Base-by-base conservation (phyloP, 805 yeast genomes). In the Cyberlindnera euphorbiiphila region DNA sequence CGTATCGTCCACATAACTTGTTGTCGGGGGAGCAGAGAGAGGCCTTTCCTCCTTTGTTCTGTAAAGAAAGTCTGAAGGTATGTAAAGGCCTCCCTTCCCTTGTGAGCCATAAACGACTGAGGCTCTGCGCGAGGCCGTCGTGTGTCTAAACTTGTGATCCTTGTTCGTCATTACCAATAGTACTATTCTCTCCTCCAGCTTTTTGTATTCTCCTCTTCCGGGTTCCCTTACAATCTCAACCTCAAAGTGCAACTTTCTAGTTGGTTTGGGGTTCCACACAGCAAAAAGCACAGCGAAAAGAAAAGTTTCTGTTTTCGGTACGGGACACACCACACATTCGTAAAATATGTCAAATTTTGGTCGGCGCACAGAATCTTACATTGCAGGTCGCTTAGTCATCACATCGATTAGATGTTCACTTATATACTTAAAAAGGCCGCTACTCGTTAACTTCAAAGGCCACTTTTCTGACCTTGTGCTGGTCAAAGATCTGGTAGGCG, bases 381-480 rank as follows among this genome's bases (percentile, higher is more conserved):
- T n/a, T n/a, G n/a, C n/a, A n/a, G n/a, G n/a, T n/a, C n/a, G n/a
- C n/a, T n/a, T n/a, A n/a, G n/a, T n/a, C n/a, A n/a, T n/a, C n/a
- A n/a, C n/a, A n/a, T n/a, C n/a, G n/a, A n/a, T n/a, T n/a, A n/a
- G n/a, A n/a, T n/a, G n/a, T n/a, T n/a, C n/a, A n/a, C n/a, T n/a
- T n/a, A n/a, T n/a, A n/a, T n/a, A n/a, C n/a, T n/a, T n/a, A n/a
- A n/a, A n/a, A n/a, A n/a, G n/a, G n/a, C n/a, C 25, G 25, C 25
- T 18, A 8, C 21, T 31, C 20, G 10, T 16, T 24, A 9, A 40
- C 43, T 13, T 40, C 43, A 24, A 78, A 74, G 2, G 76, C 75
- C 13, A 75, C 76, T 49, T 78, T 78, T 39, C 72, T 69, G 1
- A 74, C 78, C 45, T 68, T 62, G 31, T 74, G 80, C 40, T 62